Conservation (phyloP, 2,329 filamentous ascomycete genomes). For the Penicillium frequentans region DNA sequence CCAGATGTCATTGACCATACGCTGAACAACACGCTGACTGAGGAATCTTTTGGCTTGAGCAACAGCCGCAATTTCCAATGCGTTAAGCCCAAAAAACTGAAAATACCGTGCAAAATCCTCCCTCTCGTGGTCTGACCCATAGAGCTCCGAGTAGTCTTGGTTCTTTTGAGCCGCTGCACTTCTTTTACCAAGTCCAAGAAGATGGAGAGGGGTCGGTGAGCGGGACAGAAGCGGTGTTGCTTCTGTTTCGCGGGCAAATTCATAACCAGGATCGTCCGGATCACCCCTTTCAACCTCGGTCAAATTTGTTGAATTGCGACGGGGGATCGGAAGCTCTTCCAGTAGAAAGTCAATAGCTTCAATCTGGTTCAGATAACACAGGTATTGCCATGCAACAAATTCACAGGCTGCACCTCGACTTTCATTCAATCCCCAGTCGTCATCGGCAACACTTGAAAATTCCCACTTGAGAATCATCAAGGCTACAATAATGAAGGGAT, state of each 20-base stretch:
- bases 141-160: conserved; percentile 43
- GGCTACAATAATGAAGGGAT: conserved; percentile 46
- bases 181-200: conserved; percentile 37
- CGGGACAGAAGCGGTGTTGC: conserved; percentile 31
- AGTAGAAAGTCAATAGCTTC: conserved; percentile 60
- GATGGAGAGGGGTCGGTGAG: conserved; percentile 23
- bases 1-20: conserved; percentile 82
- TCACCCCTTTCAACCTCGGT: conserved; percentile 23
- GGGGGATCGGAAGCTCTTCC: conserved; percentile 47
- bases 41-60: conserved; percentile 82
- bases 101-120: conserved; percentile 63
- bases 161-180: conserved; percentile 41
- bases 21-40: conserved; percentile 76
- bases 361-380: conserved; percentile 55
- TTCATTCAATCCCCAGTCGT: conserved; percentile 57
- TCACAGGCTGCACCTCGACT: conserved; percentile 60
- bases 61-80: conserved; percentile 81
- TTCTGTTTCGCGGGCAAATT: conserved; percentile 10
- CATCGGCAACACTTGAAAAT: conserved; percentile 52
- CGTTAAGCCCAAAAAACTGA: conserved; percentile 77
- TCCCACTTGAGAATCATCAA: conserved; percentile 60
- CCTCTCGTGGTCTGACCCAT: conserved; percentile 34
- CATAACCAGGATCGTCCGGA: conserved; percentile 18
- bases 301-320: conserved; percentile 16
- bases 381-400: conserved; percentile 62